These are phyloP conservation scores for Tylopilus orsonianus DNA, from an alignment of 1,284 basidiomycete genomes.

Conservation along the genomic window DNA sequence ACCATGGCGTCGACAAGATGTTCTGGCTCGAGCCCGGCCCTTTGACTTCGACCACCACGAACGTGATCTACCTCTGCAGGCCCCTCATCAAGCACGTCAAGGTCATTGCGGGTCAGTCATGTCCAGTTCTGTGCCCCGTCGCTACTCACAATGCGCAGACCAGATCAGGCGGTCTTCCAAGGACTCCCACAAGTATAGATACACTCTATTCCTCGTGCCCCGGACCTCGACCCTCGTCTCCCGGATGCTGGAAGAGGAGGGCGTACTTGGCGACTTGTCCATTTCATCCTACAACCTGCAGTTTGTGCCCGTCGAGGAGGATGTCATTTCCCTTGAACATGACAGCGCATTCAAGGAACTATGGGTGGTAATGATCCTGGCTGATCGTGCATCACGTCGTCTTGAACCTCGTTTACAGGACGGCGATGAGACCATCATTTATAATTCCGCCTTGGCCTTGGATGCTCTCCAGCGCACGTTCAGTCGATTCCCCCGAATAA, in stretches of 20 bases:
- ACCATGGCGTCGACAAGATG: conserved; percentile 99
- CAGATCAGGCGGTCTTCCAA: conserved; percentile 80
- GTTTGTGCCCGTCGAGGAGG: conserved; percentile 90
- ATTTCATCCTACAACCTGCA: conserved; percentile 88
- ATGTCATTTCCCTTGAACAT: conserved; percentile 86
- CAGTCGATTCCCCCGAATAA: conserved; percentile 88
- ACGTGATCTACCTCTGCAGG: conserved; percentile 92
- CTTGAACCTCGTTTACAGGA: conserved; percentile 51
- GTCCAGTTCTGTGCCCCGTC: conserved; percentile 9
- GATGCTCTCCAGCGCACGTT: conserved; percentile 84
- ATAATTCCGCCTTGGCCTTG: conserved; percentile 86
- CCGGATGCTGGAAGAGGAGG: conserved; percentile 85
- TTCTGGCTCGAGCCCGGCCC: conserved; percentile 96
- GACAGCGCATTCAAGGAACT: conserved; percentile 83
- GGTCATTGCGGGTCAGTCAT: conserved; percentile 79
- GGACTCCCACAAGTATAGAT: conserved; percentile 74
- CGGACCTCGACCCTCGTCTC: conserved; percentile 84
- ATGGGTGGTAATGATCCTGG: conserved; percentile 61
- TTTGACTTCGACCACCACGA: conserved; percentile 80
- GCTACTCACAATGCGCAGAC: conserved; percentile 48
- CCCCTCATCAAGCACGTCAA: conserved; percentile 85
- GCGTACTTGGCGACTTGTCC: conserved; percentile 86
- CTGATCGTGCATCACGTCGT: conserved; percentile 2
- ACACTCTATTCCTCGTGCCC: conserved; percentile 90
- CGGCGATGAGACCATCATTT: conserved; percentile 91